Base-by-base conservation (phyloP, 148 eudicot species). In the Silene latifolia region DNA sequence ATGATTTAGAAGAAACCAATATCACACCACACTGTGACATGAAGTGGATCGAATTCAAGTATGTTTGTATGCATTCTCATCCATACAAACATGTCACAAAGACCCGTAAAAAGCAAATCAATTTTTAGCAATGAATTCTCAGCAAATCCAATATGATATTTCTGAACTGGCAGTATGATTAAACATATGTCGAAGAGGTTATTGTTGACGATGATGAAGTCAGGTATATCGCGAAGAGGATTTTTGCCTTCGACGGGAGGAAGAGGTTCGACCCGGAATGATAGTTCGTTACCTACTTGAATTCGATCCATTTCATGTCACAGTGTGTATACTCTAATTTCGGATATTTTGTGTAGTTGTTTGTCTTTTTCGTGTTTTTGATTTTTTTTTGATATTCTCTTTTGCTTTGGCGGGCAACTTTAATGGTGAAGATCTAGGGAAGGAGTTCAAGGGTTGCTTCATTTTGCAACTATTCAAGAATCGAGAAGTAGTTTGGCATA, bases 221-320 rank as follows among this genome's bases (percentile, higher is more conserved):
- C n/a, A n/a, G n/a, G n/a, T n/a, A n/a, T n/a, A n/a, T n/a, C n/a
- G n/a, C n/a, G n/a, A n/a, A n/a, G n/a, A n/a, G n/a, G n/a, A n/a
- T n/a, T n/a, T n/a, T n/a, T n/a, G n/a, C n/a, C n/a, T n/a, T n/a
- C n/a, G n/a, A n/a, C n/a, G n/a, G n/a, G n/a, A n/a, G n/a, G n/a
- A n/a, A n/a, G n/a, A 69, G 90, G 84, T 64, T 92, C 96, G 76
- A 93, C 90, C 79, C 96, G 90, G 72, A 93, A 93, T 0, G 92
- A 67, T 7, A 93, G 71, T 54, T 84, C 98, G 78, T 82, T 85
- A 14, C 81, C 78, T 7, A 84, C 88, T 8, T 60, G 62, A 25
- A 93, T 29, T 51, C 92, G 89, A 80, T 93, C 92, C 98, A 93
- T 93, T 63, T 63, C 54, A 29, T 67, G 19, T 44, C 57, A 35